Percentiles rank a stretch among this genome's conserved stretches.
phyloP scores from a whole-genome alignment of 1,284 basidiomycete species.

The Pseudozyma sp. region DNA sequence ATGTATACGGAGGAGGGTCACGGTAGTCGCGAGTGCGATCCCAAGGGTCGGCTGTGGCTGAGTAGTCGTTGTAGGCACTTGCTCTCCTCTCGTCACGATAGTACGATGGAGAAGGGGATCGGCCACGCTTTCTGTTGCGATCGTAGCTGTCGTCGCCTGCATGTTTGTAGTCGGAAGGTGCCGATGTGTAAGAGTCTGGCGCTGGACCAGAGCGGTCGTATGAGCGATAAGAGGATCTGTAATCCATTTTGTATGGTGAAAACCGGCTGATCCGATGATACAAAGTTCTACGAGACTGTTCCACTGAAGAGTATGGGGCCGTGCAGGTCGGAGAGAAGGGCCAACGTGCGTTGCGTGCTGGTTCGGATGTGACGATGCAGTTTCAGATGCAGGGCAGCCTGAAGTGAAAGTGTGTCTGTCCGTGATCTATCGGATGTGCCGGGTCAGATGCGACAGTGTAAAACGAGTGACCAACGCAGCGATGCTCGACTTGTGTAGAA shows the following conservation, averaged over 20 bases:
- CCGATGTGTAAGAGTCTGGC: conserved; percentile 11
- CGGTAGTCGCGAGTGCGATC: conserved; percentile 47
- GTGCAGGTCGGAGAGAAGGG: background rate
- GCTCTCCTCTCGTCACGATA: conserved; percentile 35
- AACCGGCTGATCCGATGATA: background rate
- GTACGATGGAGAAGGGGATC: conserved; percentile 43
- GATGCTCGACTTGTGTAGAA: background rate
- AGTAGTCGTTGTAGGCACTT: conserved; percentile 32
- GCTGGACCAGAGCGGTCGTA: conserved; percentile 34
- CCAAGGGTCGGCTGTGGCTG: conserved; percentile 35
- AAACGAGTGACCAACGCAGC: background rate
- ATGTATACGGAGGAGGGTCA: conserved; percentile 26
- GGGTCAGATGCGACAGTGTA: background rate
- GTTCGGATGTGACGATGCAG: background rate
- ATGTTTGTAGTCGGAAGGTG: conserved; percentile 14
- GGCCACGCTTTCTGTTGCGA: conserved; percentile 47
- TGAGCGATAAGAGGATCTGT: conserved; percentile 42
- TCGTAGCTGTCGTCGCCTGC: conserved; percentile 43
- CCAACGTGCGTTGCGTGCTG: background rate
- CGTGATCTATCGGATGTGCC: background rate
- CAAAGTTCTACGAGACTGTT: background rate
- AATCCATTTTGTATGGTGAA: conserved; percentile 27
- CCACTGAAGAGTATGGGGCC: conserved; percentile 1
- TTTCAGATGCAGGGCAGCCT: background rate
- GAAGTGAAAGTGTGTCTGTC: background rate